Evolutionary conservation across 1,139 yeast species (phyloP), one percentile per base, ranked within the genome.

Genomic region (Yamadazyma diospyri): DNA sequence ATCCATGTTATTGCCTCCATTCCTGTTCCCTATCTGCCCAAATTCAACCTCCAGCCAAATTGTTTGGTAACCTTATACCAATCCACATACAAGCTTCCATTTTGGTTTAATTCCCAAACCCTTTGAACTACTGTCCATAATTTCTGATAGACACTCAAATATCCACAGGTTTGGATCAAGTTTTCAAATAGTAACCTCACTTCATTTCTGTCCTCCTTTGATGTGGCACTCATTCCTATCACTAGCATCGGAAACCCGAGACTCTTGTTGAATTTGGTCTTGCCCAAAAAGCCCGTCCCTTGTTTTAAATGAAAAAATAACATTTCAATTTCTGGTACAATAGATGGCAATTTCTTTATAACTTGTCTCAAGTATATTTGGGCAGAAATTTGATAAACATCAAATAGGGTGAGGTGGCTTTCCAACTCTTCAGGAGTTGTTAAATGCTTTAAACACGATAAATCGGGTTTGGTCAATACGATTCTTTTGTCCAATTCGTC

Each of bases 1-100:
- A 19, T 19, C 22, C 22, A 19, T 8, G 8, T 19, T 21, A 6
- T 18, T 18, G 6, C 9, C 6, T 9, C 9, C 20, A 18, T 7
- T 18, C 6, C 9, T 6, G 8, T 18, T 18, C 8, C 6, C 18
- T 32, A 39, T 17, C 42, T 23, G 4, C 42, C 42, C 16, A 35
- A 29, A 31, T 37, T 39, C 8, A 39, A 23, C 14, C 34, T 39
- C 42, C 42, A 39, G 4, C 42, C 42, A 23, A 35, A 35, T 12
- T 27, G 18, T 25, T 32, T 39, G 6, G 42, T 37, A 2, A 39
- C 29, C 22, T 37, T 33, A 27, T 37, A 39, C 30, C 38, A 39
- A 29, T 39, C 42, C 2, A 39, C 39, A 32, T 37, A 39, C 9
- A 33, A 9, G 8, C 14, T 16, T 5, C 42, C 42, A 14, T 33